phyloP scores from a whole-genome alignment of 768 basidiomycete genomes.

The Pulveroboletus frians region DNA sequence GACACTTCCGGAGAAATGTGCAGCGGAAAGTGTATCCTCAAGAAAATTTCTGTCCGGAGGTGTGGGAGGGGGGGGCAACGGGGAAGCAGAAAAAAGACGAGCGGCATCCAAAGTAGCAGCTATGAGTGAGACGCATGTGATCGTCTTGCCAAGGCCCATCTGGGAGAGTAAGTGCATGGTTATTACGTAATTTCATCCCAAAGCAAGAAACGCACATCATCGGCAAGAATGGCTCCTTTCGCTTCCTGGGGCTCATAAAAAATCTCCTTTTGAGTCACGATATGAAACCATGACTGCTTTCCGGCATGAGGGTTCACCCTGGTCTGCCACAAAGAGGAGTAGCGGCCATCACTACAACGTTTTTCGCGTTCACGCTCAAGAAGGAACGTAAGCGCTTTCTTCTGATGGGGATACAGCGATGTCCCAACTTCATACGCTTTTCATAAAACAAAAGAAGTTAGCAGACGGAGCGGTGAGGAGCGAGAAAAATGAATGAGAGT shows the following conservation, averaged over 20 bases:
- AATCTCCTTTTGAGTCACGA: slow-evolving; percentile 78
- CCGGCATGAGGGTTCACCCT: slow-evolving; percentile 45
- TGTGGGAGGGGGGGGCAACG: slow-evolving; percentile 43
- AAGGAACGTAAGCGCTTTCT: slow-evolving; percentile 94
- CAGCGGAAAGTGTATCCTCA: slow-evolving; percentile 36
- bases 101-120: slow-evolving; percentile 79
- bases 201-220: slow-evolving; percentile 68
- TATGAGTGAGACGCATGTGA: slow-evolving; percentile 90
- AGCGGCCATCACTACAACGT: slow-evolving; percentile 50
- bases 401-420: slow-evolving; percentile 92
- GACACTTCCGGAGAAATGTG: slow-evolving; percentile 72
- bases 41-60: slow-evolving; percentile 33
- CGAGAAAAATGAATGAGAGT: slow-evolving; percentile 30
- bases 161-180: slow-evolving; percentile 28
- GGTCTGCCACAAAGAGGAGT: slow-evolving; percentile 68
- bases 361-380: slow-evolving; percentile 80
- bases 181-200: slow-evolving; percentile 9
- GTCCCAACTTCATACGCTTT: slow-evolving; percentile 74
- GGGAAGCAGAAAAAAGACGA: slow-evolving; percentile 53
- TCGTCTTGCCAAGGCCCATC: slow-evolving; percentile 99
- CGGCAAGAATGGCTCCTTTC: slow-evolving; percentile 90
- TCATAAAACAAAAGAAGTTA: slow-evolving; percentile 17
- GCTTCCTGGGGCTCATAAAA: slow-evolving; percentile 62
- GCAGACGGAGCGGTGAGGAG: slow-evolving; percentile 6
- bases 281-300: slow-evolving; percentile 65